These are phyloP conservation scores for Cutaneotrichosporon dermatis DNA, from an alignment of 1,284 basidiomycete genomes.

Conservation along the genomic window DNA sequence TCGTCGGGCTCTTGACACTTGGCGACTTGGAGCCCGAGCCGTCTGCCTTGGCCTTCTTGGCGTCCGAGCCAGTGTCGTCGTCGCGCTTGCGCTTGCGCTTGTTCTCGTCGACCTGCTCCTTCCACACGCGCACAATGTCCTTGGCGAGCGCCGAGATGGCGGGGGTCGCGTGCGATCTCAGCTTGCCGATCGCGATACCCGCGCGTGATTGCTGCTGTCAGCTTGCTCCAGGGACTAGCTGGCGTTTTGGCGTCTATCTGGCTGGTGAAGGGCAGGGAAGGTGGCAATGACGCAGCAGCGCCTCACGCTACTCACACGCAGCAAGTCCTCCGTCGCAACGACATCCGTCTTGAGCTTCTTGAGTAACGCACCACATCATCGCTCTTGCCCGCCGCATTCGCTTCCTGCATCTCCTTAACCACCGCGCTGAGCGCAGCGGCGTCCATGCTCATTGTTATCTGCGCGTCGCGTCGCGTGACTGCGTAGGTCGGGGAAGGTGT, in stretches of 20 bases:
- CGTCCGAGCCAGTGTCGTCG: conserved; percentile 26
- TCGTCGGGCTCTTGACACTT: conserved; percentile 1
- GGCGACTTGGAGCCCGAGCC: conserved; percentile 8
- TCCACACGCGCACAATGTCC: conserved; percentile 90
- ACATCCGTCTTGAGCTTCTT: conserved; percentile 70
- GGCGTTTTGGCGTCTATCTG: no score
- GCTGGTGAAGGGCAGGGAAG: no score
- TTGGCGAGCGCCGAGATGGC: conserved; percentile 79
- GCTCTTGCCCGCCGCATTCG: conserved; percentile 68
- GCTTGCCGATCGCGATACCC: conserved; percentile 86
- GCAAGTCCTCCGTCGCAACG: conserved; percentile 75
- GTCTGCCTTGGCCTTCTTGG: conserved; percentile 38
- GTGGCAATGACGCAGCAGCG: background rate
- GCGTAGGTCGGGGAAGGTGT: no score
- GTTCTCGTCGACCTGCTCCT: conserved; percentile 71
- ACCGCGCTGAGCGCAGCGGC: conserved; percentile 26
- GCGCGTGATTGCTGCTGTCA: conserved; percentile 61
- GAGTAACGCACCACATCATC: conserved; percentile 72
- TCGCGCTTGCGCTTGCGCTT: conserved; percentile 55
- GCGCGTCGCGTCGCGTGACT: no score
- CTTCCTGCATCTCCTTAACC: conserved; percentile 52
- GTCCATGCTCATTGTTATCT: conserved; percentile 28
- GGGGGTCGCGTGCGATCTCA: conserved; percentile 68
- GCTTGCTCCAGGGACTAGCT: no score
- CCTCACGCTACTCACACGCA: conserved; percentile 64